Conservation (phyloP, 305 asterid genomes). For the Fraxinus dipetala region DNA sequence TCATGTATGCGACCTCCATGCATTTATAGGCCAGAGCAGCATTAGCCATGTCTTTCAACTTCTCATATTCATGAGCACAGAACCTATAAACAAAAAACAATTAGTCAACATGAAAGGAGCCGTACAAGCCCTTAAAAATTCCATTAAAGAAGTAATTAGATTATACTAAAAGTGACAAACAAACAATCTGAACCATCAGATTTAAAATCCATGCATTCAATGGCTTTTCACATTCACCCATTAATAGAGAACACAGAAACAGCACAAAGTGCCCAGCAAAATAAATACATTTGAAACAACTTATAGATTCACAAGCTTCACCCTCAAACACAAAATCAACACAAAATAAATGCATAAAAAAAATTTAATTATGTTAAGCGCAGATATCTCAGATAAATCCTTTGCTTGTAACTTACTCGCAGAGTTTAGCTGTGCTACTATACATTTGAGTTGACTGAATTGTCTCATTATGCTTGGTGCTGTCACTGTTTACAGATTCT, state of each 20-base stretch:
- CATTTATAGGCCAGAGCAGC: conserved; percentile 97
- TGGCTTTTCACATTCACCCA: not conserved
- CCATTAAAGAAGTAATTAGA: conserved; percentile 14
- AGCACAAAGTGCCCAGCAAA: not conserved
- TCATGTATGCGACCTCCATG: conserved; percentile 83
- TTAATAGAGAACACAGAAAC: not conserved
- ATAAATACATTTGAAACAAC: not conserved
- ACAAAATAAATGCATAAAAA: not conserved
- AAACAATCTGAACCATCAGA: not conserved
- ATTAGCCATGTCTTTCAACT: conserved; percentile 79
- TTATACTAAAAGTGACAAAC: conserved; percentile 4
- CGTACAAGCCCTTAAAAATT: conserved; percentile 15
- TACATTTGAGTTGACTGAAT: conserved; percentile 72
- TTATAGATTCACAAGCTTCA: not conserved
- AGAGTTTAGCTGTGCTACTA: conserved; percentile 95
- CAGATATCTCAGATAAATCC: not conserved
- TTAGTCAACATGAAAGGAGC: conserved; percentile 25
- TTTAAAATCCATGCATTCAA: conserved; percentile 3
- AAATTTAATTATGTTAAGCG: not conserved
- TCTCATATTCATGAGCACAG: conserved; percentile 92
- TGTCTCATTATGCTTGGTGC: conserved; percentile 62
- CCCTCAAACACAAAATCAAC: conserved; percentile 6
- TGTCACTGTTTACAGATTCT: conserved; percentile 73
- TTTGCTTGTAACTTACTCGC: conserved; percentile 69
- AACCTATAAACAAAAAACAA: conserved; percentile 45